phyloP scores from a whole-genome alignment of 2,329 filamentous ascomycete species.

The Talaromyces sp. region DNA sequence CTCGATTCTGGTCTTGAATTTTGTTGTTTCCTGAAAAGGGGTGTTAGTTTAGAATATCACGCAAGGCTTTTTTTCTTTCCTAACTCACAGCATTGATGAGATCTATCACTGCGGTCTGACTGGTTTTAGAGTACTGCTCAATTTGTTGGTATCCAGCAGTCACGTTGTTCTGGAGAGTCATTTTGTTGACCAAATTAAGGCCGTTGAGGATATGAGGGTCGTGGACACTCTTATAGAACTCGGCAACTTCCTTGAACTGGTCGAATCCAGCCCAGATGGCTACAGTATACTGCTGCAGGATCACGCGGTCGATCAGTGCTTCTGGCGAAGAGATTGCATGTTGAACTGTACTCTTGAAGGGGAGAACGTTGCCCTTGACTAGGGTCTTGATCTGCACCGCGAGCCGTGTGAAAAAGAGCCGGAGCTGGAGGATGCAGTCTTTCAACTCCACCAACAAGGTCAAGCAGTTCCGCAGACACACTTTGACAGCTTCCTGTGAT shows the following conservation, averaged over 20 bases:
- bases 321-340: neutral
- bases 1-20: neutral
- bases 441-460: neutral
- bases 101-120: neutral
- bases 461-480: neutral
- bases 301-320: neutral
- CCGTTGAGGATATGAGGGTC: neutral
- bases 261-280: neutral
- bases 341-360: neutral
- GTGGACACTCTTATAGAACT: conserved; percentile 1
- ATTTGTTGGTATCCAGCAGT: neutral
- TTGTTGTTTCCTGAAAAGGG: neutral
- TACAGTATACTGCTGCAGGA: neutral
- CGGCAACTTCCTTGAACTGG: neutral
- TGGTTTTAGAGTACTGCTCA: neutral
- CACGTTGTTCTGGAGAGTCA: neutral
- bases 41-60: neutral
- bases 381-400: neutral
- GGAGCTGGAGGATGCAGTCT: neutral
- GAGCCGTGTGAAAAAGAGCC: neutral
- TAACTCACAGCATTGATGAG: neutral
- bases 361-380: neutral
- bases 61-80: too few relatives aligned
- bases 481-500: neutral
- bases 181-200: neutral